phyloP scores from a whole-genome alignment of 2,329 filamentous ascomycete species.

The Ophiostoma populinum region DNA sequence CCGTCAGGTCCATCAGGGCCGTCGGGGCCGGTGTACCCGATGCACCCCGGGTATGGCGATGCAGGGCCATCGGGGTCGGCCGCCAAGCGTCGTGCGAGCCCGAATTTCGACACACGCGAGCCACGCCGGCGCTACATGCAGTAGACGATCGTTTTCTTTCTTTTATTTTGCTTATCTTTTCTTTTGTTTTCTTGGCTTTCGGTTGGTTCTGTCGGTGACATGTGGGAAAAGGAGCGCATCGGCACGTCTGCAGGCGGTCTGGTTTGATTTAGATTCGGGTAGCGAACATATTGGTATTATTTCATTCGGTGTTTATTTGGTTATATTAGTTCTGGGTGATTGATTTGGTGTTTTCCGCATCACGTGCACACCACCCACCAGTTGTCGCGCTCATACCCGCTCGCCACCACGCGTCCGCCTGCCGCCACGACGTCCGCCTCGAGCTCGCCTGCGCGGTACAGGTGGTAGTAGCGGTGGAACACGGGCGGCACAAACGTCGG shows the following conservation, averaged over 20 bases:
- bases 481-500: slow-evolving; percentile 30
- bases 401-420: slow-evolving; percentile 58
- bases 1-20: slow-evolving; percentile 24
- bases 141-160: slow-evolving; percentile 4
- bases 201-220: no score
- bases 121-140: slow-evolving; percentile 25
- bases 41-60: slow-evolving; percentile 1
- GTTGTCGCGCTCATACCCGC: slow-evolving; percentile 92
- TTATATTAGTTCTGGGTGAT: background rate
- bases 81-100: slow-evolving; percentile 36
- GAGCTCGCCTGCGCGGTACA: slow-evolving; percentile 75
- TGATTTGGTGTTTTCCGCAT: background rate
- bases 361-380: slow-evolving; percentile 63
- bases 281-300: background rate
- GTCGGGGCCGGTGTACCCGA: background rate
- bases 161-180: slow-evolving; percentile 1
- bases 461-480: slow-evolving; percentile 85
- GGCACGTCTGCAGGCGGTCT: no score
- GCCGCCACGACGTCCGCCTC: slow-evolving; percentile 60
- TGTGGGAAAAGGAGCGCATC: no score
- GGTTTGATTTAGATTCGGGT: no score
- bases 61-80: slow-evolving; percentile 12
- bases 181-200: no score
- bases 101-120: slow-evolving; percentile 27
- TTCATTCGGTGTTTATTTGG: background rate